Evolutionary conservation across 495 filamentous ascomycete species (phyloP), one percentile per base, ranked within the genome.

Genomic region (Aspergillus incahuasiensis): DNA sequence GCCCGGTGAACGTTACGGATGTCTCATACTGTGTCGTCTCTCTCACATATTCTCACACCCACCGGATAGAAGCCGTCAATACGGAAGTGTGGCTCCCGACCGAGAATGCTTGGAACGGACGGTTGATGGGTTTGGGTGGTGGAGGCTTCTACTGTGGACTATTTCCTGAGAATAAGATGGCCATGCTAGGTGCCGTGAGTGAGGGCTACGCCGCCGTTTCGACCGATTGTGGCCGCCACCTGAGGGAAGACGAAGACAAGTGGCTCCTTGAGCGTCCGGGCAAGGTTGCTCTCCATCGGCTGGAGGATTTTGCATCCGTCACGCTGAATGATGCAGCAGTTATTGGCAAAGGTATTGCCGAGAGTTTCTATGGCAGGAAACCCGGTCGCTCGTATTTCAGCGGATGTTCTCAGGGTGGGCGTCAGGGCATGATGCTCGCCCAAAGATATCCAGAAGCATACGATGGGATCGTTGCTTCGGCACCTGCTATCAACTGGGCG

Each of bases 391-490:
- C 68, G 6, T 78, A 79, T 58, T 79, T 72, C 54, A 60, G 71
- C n/a, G 77, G 75, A 5, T 80, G 77, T 60, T 78, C 74, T 18
- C 70, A 70, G 35, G 77, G 75, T 12, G 77, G 77, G 9, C 63
- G 71, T 11, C 70, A 79, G 52, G 75, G 75, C 8, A 63, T 77
- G 45, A 73, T 73, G 62, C 53, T 64, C 1, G 71, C 70, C 7
- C 67, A 76, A 48, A 62, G 68, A 40, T 75, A 67, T 55, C 75
- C 75, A 1, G 62, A 58, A 16, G 65, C 72, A 11, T 79, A 83
- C 54, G 83, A 89, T 62, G 86, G 85, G 20, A 80, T 82, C 12
- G 65, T 86, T 16, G 74, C 76, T 24, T 81, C 79, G 2, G 74
- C 80, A 18, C 77, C 68, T 11, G 66, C 68, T 21, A 43, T 56